Conservation (phyloP, 73 alveolate genomes). For the Tetrahymena borealis region DNA sequence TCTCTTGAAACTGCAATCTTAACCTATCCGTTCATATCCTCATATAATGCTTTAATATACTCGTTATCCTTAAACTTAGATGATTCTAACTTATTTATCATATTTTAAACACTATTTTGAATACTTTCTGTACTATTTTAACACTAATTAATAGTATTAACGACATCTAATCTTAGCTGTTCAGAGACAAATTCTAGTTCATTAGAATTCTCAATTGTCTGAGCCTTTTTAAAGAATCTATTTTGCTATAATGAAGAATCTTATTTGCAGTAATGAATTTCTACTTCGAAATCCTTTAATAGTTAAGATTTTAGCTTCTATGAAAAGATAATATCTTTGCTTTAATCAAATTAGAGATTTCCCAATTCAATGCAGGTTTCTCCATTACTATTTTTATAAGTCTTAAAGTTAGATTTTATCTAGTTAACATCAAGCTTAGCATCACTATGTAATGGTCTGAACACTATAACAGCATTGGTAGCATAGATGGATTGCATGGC, state of each 20-base stretch:
- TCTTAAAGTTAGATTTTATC: neutral
- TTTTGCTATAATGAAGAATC: neutral
- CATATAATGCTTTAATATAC: neutral
- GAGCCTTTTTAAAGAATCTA: neutral
- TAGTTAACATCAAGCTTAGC: neutral
- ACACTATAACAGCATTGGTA: neutral
- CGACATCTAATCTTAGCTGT: neutral
- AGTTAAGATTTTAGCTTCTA: neutral
- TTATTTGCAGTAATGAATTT: neutral
- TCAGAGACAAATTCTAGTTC: neutral
- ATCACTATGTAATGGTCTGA: neutral
- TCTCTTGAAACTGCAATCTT: neutral
- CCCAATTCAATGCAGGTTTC: neutral
- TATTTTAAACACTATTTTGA: neutral
- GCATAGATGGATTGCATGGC: neutral
- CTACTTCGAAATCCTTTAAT: neutral
- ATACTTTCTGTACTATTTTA: neutral
- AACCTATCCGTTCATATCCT: neutral
- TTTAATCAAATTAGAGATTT: neutral
- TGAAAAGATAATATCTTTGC: neutral
- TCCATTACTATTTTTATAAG: neutral
- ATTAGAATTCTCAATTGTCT: neutral
- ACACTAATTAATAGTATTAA: neutral
- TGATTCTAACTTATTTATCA: neutral
- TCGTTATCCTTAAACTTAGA: neutral